Conservation (phyloP, 2,329 filamentous ascomycete species). For the Lachnum nothofagi region DNA sequence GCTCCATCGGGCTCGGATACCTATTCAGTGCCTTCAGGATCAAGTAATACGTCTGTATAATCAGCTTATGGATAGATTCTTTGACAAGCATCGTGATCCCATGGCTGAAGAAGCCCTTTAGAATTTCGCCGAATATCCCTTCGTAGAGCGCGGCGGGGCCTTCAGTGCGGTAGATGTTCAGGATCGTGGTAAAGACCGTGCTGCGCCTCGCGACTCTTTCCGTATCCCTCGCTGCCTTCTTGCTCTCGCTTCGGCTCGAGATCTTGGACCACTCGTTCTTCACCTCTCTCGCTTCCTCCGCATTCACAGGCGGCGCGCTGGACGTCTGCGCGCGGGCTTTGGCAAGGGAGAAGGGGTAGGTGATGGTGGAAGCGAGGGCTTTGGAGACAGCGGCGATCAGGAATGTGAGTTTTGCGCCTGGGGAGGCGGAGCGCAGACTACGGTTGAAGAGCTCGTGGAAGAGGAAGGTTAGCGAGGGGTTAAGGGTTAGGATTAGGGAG, state of each 20-base stretch:
- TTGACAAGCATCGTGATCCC: constrained; percentile 85
- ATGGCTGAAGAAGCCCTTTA: constrained; percentile 81
- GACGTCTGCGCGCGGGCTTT: constrained; percentile 71
- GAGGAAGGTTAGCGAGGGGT: constrained; percentile 81
- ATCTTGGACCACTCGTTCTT: constrained; percentile 29
- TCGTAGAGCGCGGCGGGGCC: constrained; percentile 68
- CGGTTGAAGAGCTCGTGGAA: constrained; percentile 68
- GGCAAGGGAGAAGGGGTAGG: constrained; percentile 82
- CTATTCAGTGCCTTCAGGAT: constrained; percentile 45
- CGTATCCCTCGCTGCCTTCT: constrained; percentile 20
- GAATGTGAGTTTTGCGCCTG: constrained; percentile 53
- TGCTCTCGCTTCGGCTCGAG: constrained; percentile 30
- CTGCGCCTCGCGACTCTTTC: constrained; percentile 29
- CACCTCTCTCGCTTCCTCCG: constrained; percentile 29
- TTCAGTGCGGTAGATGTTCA: constrained; percentile 55
- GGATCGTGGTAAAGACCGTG: constrained; percentile 60
- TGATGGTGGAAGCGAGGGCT: constrained; percentile 67
- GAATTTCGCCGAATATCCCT: constrained; percentile 68
- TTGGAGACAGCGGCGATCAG: constrained; percentile 73
- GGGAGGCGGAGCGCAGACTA: constrained; percentile 50
- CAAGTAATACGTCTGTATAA: constrained; percentile 68
- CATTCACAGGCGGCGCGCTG: constrained; percentile 33
- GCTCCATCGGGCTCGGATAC: constrained; percentile 40
- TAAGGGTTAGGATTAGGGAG: constrained; percentile 72
- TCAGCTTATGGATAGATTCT: constrained; percentile 65